Evolutionary conservation across 2,329 filamentous ascomycete genomes (phyloP).

Genomic region (Ceratocystiopsis brevicomis): DNA sequence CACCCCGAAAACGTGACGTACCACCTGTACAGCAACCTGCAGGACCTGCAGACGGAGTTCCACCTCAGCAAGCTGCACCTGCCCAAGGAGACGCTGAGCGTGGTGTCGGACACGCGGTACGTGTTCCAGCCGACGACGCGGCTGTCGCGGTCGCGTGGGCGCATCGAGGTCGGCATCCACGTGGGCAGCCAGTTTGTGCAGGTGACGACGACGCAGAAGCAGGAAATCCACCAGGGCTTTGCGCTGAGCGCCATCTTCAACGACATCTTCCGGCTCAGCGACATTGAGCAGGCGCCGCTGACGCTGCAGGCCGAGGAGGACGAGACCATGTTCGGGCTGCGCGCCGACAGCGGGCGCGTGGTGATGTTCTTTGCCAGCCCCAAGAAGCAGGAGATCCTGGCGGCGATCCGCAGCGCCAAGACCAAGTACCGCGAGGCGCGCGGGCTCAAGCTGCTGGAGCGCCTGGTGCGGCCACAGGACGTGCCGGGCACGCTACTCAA

Average conservation of each 20-base stretch:
- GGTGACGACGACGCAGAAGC: constrained; percentile 48
- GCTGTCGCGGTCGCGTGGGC: constrained; percentile 50
- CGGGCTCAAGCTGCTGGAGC: constrained; percentile 40
- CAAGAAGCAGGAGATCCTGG: constrained; percentile 42
- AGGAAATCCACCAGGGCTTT: constrained; percentile 45
- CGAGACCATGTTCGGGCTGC: constrained; percentile 41
- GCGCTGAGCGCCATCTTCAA: constrained; percentile 46
- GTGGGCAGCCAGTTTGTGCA: constrained; percentile 52
- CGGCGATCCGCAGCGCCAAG: constrained; percentile 44
- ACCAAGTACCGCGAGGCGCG: constrained; percentile 42
- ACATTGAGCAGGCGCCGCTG: constrained; percentile 47
- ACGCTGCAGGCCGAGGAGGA: constrained; percentile 48
- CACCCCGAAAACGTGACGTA: constrained; percentile 48
- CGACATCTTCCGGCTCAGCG: constrained; percentile 48
- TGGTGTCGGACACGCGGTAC: constrained; percentile 46
- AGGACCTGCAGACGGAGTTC: constrained; percentile 47
- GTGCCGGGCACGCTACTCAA: constrained; percentile 52
- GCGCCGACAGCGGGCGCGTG: constrained; percentile 50
- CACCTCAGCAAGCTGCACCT: constrained; percentile 46
- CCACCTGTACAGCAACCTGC: constrained; percentile 43
- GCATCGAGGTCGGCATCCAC: constrained; percentile 49
- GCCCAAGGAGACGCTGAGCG: constrained; percentile 50
- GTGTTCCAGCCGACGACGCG: constrained; percentile 46
- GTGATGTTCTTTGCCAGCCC: constrained; percentile 55
- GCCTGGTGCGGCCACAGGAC: constrained; percentile 49